These are phyloP conservation scores for Psilocybe mexicana DNA, from an alignment of 1,284 basidiomycete genomes.

Conservation along the genomic window DNA sequence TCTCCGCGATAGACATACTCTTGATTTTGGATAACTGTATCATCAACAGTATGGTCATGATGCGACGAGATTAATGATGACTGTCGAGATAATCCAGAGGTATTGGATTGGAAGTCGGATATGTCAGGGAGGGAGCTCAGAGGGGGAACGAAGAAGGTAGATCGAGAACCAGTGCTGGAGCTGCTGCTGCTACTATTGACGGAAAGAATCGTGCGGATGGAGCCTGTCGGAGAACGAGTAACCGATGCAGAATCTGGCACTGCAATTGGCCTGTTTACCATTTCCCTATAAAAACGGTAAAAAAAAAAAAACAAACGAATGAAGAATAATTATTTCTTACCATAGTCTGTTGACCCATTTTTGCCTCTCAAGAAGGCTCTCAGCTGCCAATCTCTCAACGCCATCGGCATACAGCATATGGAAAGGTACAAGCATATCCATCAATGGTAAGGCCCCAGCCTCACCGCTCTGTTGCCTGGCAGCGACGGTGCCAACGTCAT, in stretches of 20 bases:
- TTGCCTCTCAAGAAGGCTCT: conserved; percentile 80
- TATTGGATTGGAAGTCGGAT: conserved; percentile 47
- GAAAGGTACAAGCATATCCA: conserved; percentile 82
- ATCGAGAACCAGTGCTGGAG: conserved; percentile 53
- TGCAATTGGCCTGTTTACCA: conserved; percentile 45
- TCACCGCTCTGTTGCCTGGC: conserved; percentile 58
- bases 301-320: conserved; percentile 7
- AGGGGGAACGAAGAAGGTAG: conserved; percentile 73
- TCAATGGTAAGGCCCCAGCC: conserved; percentile 48
- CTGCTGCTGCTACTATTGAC: conserved; percentile 44
- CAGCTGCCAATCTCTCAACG: conserved; percentile 80
- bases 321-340: conserved; percentile 43
- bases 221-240: conserved; percentile 68
- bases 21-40: conserved; percentile 61
- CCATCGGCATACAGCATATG: conserved; percentile 87
- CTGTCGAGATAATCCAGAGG: conserved; percentile 36
- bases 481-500: conserved; percentile 83
- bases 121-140: conserved; percentile 66
- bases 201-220: conserved; percentile 68
- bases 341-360: conserved; percentile 88
- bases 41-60: conserved; percentile 66
- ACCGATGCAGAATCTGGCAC: conserved; percentile 39
- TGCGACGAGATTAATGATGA: conserved; percentile 56
- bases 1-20: conserved; percentile 70
- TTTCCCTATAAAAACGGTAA: conserved; percentile 54